Conservation (phyloP, 768 basidiomycete species). For the Suillus lakei region DNA sequence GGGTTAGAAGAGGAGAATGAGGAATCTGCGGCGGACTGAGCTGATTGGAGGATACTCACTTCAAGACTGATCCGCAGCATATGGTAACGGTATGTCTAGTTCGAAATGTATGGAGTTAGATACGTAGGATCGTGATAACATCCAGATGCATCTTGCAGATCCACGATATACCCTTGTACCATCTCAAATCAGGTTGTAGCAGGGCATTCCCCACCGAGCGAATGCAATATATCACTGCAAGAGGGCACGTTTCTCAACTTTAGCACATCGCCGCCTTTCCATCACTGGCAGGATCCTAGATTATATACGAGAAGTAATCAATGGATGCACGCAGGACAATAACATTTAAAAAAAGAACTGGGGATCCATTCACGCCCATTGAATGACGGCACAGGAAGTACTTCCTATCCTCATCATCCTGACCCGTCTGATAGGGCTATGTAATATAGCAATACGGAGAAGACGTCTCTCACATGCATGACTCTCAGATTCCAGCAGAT, state of each 20-base stretch:
- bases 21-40: conserved; percentile 5
- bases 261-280: too few species aligned
- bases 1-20: conserved; percentile 58
- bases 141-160: background rate
- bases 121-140: background rate
- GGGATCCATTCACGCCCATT: background rate
- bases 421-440: background rate
- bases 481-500: background rate
- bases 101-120: background rate
- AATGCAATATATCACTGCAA: background rate
- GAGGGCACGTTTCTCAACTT: background rate
- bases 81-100: background rate
- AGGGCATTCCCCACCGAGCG: background rate
- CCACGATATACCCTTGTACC: background rate
- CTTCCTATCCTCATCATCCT: background rate
- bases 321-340: too few species aligned
- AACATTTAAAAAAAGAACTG: background rate
- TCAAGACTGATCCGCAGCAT: background rate
- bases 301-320: background rate
- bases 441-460: background rate
- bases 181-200: background rate
- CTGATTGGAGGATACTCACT: background rate
- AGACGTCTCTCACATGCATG: background rate
- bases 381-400: background rate
- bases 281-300: background rate